Evolutionary conservation across 2,329 filamentous ascomycete species (phyloP), one percentile per base, ranked within the genome.

Genomic region (Pestalotiopsis sp.): DNA sequence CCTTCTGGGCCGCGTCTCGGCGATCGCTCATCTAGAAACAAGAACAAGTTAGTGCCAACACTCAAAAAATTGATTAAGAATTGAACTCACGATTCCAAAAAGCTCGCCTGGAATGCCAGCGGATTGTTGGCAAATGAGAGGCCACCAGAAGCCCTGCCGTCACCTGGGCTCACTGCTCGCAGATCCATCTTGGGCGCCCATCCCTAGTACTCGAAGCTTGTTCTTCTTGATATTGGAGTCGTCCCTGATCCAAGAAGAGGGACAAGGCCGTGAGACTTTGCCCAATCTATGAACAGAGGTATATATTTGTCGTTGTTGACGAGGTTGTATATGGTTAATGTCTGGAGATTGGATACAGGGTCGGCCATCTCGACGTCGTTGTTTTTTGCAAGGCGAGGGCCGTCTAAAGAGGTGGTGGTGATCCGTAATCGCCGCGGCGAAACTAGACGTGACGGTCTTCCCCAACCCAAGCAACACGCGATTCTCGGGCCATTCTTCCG

Each of bases 131-230:
- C 31, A 23, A 23, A 2, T 23, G 20, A 23, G 20, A 66, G 20
- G 12, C 64, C 31, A 9, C 31, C 64, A 57, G 52, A 66, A 4
- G 14, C 14, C 38, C 85, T 82, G n/a, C 71, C 60, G 12, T 23
- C 56, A 1, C 41, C 59, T 13, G 66, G 61, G 0, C 71, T 73
- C 68, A 71, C 68, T 23, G 25, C 39, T 0, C 73, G 72, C 13
- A 84, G 76, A 38, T 84, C 77, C 56, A 81, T 75, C 23, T 77
- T 76, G 0, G 82, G 82, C 3, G 77, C 77, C 72, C 78, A 84
- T 1, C 84, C 80, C 71, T 80, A 85, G 64, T 80, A 81, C 1
- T 25, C 25, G 25, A 25, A 25, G 25, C 25, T 25, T 25, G 25
- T 25, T 25, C 25, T 25, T 25, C 25, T 25, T 25, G 25, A 25